Percentiles rank a stretch among this genome's conserved stretches.
Evolutionary conservation across 2,329 filamentous ascomycete species (phyloP).

Genomic region (Colletotrichum sp.): DNA sequence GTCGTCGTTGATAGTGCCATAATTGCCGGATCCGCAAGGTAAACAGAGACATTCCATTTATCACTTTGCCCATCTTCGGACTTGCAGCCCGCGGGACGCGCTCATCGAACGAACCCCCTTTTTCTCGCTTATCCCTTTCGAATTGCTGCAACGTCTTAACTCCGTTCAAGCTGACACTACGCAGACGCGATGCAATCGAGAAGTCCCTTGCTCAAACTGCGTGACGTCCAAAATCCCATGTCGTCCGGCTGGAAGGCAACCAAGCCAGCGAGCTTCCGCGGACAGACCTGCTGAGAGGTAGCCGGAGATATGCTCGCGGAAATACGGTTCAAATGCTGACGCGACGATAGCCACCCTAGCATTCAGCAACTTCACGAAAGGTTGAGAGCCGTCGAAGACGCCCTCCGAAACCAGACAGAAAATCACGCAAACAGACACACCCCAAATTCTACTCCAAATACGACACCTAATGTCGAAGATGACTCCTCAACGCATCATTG

Average conservation of each 20-base stretch:
- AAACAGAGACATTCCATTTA: not conserved
- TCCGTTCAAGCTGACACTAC: not conserved
- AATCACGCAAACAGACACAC: not conserved
- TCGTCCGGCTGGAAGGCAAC: conserved; percentile 13
- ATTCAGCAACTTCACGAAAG: conserved; percentile 19
- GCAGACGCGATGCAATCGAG: conserved; percentile 24
- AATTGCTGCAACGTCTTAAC: not conserved
- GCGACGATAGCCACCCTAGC: not conserved
- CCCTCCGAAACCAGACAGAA: not conserved
- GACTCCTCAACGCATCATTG: not conserved
- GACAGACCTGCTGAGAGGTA: not conserved
- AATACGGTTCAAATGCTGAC: not conserved
- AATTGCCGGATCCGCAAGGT: conserved; percentile 14
- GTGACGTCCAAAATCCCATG: conserved; percentile 25
- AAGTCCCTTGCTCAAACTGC: conserved; percentile 26
- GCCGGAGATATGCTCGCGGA: not conserved
- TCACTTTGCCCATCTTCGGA: not conserved
- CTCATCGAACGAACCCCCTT: not conserved
- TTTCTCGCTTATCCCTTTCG: not conserved
- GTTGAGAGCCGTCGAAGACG: conserved; percentile 15
- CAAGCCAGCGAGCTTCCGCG: not conserved
- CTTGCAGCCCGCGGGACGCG: not conserved
- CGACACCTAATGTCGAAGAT: not conserved
- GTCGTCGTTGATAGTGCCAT: not conserved
- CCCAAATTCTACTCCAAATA: not conserved